These are phyloP conservation scores for Xylaria nigripes DNA, from an alignment of 495 filamentous ascomycete genomes.

Conservation along the genomic window DNA sequence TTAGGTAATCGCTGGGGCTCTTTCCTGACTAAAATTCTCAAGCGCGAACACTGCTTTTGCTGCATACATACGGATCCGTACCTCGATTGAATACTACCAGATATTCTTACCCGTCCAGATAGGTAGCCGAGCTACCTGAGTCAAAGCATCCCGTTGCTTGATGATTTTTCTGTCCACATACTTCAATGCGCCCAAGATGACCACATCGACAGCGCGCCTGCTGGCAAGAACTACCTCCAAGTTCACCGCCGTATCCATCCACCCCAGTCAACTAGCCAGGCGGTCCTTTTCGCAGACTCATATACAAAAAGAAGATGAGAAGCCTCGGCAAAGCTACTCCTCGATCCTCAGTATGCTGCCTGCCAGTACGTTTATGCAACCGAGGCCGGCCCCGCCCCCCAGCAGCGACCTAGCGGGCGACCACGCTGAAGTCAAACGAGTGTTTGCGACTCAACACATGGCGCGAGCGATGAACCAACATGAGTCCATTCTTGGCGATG, in stretches of 20 bases:
- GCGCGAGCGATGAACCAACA: conserved; percentile 17
- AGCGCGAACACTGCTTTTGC: not conserved
- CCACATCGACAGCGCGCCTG: conserved; percentile 36
- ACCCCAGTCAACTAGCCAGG: conserved; percentile 25
- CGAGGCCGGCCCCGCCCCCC: not conserved
- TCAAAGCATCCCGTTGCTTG: too few relatives aligned
- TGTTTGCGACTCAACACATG: conserved; percentile 14
- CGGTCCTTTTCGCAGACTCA: conserved; percentile 38
- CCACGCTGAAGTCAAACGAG: conserved; percentile 5
- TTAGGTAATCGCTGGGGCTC: too few relatives aligned
- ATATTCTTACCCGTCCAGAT: not conserved
- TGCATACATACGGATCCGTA: not conserved
- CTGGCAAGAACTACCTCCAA: conserved; percentile 34
- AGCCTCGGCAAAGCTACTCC: not conserved
- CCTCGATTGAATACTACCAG: not conserved
- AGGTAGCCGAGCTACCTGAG: not conserved
- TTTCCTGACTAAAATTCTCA: conserved; percentile 5
- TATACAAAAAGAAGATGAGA: not conserved
- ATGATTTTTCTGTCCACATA: not conserved
- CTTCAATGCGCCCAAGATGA: conserved; percentile 33
- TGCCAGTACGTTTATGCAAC: not conserved
- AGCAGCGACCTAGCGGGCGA: not conserved
- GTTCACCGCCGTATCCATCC: conserved; percentile 14
- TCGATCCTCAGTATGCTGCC: not conserved
- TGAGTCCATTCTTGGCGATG: conserved; percentile 7